Evolutionary conservation across 495 filamentous ascomycete genomes (phyloP), one percentile per base, ranked within the genome.

Genomic region (Cercophora scortea): DNA sequence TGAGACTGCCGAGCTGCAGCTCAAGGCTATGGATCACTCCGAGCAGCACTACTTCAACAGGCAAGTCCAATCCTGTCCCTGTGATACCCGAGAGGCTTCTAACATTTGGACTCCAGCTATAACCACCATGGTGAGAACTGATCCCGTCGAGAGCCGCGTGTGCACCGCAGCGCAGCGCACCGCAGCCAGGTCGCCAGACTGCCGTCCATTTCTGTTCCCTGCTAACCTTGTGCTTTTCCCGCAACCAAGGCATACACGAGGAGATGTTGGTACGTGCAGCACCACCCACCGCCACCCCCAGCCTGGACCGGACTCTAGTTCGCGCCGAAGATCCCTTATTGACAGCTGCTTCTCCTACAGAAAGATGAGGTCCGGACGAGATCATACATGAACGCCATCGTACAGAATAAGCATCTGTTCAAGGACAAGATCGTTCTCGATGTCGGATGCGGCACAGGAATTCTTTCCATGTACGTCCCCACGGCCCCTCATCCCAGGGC

Each of bases 21-120:
- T 81, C 61, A 74, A 77, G 69, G 74, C 77, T 58, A 82, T 89
- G 77, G 85, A 85, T 59, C 89, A 95, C 69, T 86, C 89, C 55
- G 90, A 96, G 75, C 86, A 89, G 61, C 90, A 94, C 70, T 96
- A 96, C 75, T 96, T 96, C 78, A 96, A 94, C 68, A 93, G 89
- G 89, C 90, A 71, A 60, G 81, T 64, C 50, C 10, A 15, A 18
- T 7, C 17, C 8, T 32, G 18, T 33, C 18, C 11, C 16, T 18
- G 33, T 18, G 33, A 13, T 12, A 18, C 15, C 25, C 4, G 43
- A 15, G 25, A 25, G 13, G 25, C 44, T 40, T 52, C 52, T 58
- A 56, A 53, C 51, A 48, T 42, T 35, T n/a, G 45, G 52, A 38
- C 33, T 55, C 61, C 67, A 94, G 89, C 69, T 96, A 96, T 65